A percentile compares a stretch with the other conserved stretches of the same genome.
Conservation (phyloP, 2,329 filamentous ascomycete species). For the Sporothrix globosa region DNA sequence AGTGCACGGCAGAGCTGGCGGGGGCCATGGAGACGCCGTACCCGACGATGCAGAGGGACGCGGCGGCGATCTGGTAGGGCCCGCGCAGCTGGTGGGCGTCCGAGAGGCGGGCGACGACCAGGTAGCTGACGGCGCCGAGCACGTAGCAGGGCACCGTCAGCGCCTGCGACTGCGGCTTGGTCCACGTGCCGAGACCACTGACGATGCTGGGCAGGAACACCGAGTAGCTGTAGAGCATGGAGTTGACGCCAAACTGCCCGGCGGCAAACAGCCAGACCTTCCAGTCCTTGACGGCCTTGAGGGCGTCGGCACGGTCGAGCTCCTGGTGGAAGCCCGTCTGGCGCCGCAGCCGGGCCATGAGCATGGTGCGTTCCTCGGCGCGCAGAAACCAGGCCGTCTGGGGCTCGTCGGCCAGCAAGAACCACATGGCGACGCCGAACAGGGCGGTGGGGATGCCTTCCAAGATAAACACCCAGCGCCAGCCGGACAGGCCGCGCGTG, state of each 20-base stretch:
- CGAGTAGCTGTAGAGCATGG: slow-evolving; percentile 68
- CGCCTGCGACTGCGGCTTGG: slow-evolving; percentile 59
- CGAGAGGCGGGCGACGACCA: slow-evolving; percentile 59
- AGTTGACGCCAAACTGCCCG: slow-evolving; percentile 64
- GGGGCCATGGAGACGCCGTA: slow-evolving; percentile 63
- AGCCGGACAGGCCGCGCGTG: slow-evolving; percentile 63
- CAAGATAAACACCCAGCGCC: slow-evolving; percentile 51
- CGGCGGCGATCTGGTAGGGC: slow-evolving; percentile 55
- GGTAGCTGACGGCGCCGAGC: slow-evolving; percentile 63
- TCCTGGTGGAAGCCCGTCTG: slow-evolving; percentile 42
- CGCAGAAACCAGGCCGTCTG: background rate
- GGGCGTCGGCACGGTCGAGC: slow-evolving; percentile 56
- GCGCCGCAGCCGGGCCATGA: slow-evolving; percentile 21
- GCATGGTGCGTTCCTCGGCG: slow-evolving; percentile 3
- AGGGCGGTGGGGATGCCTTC: slow-evolving; percentile 28
- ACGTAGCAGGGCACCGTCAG: slow-evolving; percentile 71
- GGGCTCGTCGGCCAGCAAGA: slow-evolving; percentile 13
- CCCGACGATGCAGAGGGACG: slow-evolving; percentile 57
- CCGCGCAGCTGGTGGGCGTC: slow-evolving; percentile 62
- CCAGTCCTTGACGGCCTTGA: slow-evolving; percentile 59
- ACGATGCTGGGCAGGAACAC: slow-evolving; percentile 74
- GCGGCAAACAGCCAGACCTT: slow-evolving; percentile 64
- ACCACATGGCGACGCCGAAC: slow-evolving; percentile 17
- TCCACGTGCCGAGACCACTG: slow-evolving; percentile 60
- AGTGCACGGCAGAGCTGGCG: slow-evolving; percentile 60